phyloP scores from a whole-genome alignment of 1,284 basidiomycete genomes.

The Entoloma clypeatum region DNA sequence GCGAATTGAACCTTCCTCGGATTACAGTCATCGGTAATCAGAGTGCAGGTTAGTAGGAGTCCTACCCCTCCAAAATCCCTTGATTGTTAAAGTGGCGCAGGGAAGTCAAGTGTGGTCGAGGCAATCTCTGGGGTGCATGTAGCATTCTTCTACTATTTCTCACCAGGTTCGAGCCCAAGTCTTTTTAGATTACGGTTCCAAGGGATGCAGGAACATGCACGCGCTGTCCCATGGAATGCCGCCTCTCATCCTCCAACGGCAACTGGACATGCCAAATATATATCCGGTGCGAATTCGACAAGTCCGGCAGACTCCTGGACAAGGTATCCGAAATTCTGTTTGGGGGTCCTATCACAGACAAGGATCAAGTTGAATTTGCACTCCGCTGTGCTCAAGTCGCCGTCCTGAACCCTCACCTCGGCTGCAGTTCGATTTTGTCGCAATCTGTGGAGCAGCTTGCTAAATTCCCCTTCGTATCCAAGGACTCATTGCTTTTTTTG shows the following conservation, averaged over 20 bases:
- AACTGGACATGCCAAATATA: slow-evolving; percentile 37
- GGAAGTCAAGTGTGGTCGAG: slow-evolving; percentile 38
- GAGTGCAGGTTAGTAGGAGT: slow-evolving; percentile 31
- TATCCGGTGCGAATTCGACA: slow-evolving; percentile 33
- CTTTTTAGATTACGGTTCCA: slow-evolving; percentile 32
- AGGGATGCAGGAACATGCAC: slow-evolving; percentile 40
- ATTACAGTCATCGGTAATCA: slow-evolving; percentile 41
- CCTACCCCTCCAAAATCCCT: background rate
- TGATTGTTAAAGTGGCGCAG: slow-evolving; percentile 13
- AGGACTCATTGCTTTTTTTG: slow-evolving; percentile 33
- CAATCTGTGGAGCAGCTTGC: slow-evolving; percentile 22
- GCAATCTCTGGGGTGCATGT: slow-evolving; percentile 36
- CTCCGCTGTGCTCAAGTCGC: slow-evolving; percentile 44
- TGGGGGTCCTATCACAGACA: slow-evolving; percentile 31
- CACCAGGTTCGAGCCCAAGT: background rate
- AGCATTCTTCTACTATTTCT: background rate
- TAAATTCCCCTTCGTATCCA: background rate
- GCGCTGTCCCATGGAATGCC: slow-evolving; percentile 42
- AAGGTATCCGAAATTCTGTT: slow-evolving; percentile 34
- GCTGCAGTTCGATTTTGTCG: slow-evolving; percentile 21
- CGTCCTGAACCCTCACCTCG: slow-evolving; percentile 35
- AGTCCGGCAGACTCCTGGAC: slow-evolving; percentile 21
- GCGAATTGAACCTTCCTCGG: slow-evolving; percentile 33
- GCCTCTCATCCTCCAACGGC: slow-evolving; percentile 26
- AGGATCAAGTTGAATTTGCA: slow-evolving; percentile 34